Conservation (phyloP, 495 filamentous ascomycete species). For the Aspergillus affinis region DNA sequence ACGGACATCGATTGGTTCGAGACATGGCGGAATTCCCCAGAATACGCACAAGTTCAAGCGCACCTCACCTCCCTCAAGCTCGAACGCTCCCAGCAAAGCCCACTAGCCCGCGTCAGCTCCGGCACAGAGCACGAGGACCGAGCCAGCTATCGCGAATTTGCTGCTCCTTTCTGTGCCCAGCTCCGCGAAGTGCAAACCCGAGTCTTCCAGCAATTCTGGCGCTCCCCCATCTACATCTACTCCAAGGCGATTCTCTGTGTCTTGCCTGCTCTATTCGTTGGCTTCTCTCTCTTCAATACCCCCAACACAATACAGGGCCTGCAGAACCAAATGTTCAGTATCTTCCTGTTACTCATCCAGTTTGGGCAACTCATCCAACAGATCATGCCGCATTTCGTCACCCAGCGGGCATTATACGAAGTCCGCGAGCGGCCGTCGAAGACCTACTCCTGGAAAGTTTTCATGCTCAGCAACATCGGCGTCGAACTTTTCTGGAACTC, state of each 20-base stretch:
- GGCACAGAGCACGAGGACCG: slow-evolving; percentile 4
- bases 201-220: slow-evolving; percentile 50
- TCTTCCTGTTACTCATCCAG: slow-evolving; percentile 77
- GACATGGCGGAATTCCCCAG: slow-evolving; percentile 67
- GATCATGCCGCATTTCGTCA: slow-evolving; percentile 66
- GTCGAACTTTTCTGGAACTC: slow-evolving; percentile 65
- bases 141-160: slow-evolving; percentile 12
- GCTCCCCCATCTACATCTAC: slow-evolving; percentile 49
- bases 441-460: slow-evolving; percentile 73
- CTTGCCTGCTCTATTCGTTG: slow-evolving; percentile 69
- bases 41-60: slow-evolving; percentile 57
- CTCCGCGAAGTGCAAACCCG: slow-evolving; percentile 36
- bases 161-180: slow-evolving; percentile 40
- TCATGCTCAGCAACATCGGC: slow-evolving; percentile 63
- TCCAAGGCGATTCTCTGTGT: slow-evolving; percentile 47
- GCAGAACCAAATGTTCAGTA: slow-evolving; percentile 78
- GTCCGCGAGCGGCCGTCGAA: slow-evolving; percentile 75
- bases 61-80: too few relatives aligned
- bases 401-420: slow-evolving; percentile 68
- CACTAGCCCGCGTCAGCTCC: slow-evolving; percentile 57
- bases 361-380: slow-evolving; percentile 73
- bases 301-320: slow-evolving; percentile 69
- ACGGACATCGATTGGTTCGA: slow-evolving; percentile 72
- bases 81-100: slow-evolving; percentile 3
- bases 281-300: slow-evolving; percentile 68